Base-by-base conservation (phyloP, 2,329 filamentous ascomycete genomes). In the Aspergillus japonicus region DNA sequence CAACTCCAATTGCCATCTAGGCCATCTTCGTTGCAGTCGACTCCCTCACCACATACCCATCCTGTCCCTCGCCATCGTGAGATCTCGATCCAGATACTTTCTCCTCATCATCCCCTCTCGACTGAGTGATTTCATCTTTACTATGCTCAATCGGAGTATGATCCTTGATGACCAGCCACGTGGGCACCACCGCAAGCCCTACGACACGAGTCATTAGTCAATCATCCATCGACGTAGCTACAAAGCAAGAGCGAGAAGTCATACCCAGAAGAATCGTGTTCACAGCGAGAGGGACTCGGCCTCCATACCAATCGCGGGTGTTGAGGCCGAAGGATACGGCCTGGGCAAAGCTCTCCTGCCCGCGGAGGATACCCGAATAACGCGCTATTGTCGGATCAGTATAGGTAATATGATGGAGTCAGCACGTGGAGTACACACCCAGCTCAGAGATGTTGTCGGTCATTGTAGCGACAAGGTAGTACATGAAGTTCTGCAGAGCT, bases 391-490 rank as follows among this genome's bases (percentile, higher is more conserved):
- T 8, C 39, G 12, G 16, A 19, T 44, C 16, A 44, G 39, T 19
- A 44, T 19, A 44, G 14, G 16, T 16, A 19, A 19, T 19, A 44
- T 19, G 39, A 12, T 19, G 16, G 1, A 8, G 16, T 19, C 39
- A 19, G 16, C 39, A 44, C 6, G 16, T 44, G 16, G 14, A 6
- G 16, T 12, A 44, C 39, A 44, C 64, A 68, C 68, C 68, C 2
- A 74, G 63, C 62, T 86, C 82, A 0, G 82, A 82, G 59, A 85
- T 83, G 53, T 84, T 83, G 55, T 85, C 80, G 0, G 82, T 84
- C 73, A 80, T 84, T 5, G 79, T 83, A 0, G 82, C 80, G 1
- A 85, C 71, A 19, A 85, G 71, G 63, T 84, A 85, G 62, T 85
- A 85, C 0, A 85, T 73, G 81, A 81, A 85, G 56, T 84, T 85